A percentile compares a stretch with the other conserved stretches of the same genome.
phyloP scores from a whole-genome alignment of 1,139 yeast species.

The Yamadazyma aaseri region DNA sequence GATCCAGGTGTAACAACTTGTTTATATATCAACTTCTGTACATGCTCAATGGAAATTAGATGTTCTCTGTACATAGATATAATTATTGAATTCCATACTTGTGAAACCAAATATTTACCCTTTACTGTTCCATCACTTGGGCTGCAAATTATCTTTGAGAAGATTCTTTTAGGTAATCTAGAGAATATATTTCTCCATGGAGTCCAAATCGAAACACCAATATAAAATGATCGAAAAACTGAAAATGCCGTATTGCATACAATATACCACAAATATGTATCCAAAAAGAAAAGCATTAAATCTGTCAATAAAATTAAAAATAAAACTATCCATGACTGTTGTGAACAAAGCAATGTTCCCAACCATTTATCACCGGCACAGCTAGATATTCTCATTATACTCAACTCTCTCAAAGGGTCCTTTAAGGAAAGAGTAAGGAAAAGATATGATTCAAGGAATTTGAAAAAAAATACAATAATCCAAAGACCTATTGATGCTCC shows the following conservation, averaged over 20 bases:
- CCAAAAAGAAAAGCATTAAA: constrained; percentile 48
- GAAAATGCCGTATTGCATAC: constrained; percentile 54
- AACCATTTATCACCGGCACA: constrained; percentile 48
- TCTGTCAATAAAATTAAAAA: constrained; percentile 39
- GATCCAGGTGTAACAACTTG: constrained; percentile 24
- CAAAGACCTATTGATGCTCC: constrained; percentile 48
- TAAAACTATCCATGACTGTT: constrained; percentile 42
- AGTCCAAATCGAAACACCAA: constrained; percentile 56
- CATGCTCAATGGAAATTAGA: constrained; percentile 48
- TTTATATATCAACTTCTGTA: constrained; percentile 46
- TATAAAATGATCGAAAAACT: constrained; percentile 45
- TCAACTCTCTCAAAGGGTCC: constrained; percentile 50
- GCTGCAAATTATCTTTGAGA: constrained; percentile 41
- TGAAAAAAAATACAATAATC: constrained; percentile 45
- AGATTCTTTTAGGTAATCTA: constrained; percentile 49
- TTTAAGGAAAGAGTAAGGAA: constrained; percentile 47
- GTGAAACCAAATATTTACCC: constrained; percentile 41
- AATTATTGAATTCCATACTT: constrained; percentile 53
- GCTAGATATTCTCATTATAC: constrained; percentile 34
- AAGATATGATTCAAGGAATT: constrained; percentile 51
- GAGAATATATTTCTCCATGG: constrained; percentile 58
- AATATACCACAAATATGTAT: constrained; percentile 57
- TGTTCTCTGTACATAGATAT: constrained; percentile 61
- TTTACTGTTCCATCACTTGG: constrained; percentile 28
- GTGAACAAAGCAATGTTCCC: constrained; percentile 37